A percentile compares a stretch with the other conserved stretches of the same genome.
These are phyloP conservation scores for Emmonsiellopsis sp. DNA, from an alignment of 2,329 filamentous ascomycete species.

Conservation along the genomic window DNA sequence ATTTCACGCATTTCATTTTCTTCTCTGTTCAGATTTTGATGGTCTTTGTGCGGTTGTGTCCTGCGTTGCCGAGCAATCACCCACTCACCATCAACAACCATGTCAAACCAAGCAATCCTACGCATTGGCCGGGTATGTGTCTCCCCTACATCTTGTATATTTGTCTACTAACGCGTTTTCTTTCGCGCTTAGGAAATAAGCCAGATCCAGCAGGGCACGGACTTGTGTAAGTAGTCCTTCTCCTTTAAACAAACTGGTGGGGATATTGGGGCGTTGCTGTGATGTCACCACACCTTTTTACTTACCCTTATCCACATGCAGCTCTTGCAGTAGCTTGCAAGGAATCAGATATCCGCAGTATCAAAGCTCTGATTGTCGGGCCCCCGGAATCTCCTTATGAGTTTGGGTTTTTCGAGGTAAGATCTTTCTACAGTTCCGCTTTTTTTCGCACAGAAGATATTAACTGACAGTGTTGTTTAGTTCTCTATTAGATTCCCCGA, in stretches of 20 bases:
- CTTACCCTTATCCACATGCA: constrained; percentile 27
- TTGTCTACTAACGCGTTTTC: constrained; percentile 11
- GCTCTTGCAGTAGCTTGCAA: constrained; percentile 80
- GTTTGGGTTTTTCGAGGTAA: constrained; percentile 86
- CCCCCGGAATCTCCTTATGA: constrained; percentile 93
- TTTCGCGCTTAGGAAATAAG: constrained; percentile 59
- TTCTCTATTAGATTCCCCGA: constrained; percentile 69
- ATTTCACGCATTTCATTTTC: too few relatives aligned
- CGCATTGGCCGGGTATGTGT: constrained; percentile 68
- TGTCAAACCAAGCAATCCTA: constrained; percentile 80
- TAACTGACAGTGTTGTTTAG: constrained; percentile 34
- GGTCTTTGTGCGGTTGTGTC: too few relatives aligned
- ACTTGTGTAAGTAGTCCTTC: constrained; percentile 58
- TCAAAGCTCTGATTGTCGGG: constrained; percentile 81
- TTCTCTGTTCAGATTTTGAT: background rate
- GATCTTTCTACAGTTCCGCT: background rate
- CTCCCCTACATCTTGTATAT: background rate
- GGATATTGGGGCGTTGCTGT: background rate
- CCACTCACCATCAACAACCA: constrained; percentile 22
- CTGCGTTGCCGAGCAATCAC: background rate
- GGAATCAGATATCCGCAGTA: constrained; percentile 79
- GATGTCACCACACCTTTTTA: constrained; percentile 4
- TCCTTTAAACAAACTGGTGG: background rate
- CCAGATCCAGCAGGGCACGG: constrained; percentile 72
- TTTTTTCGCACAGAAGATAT: constrained; percentile 1